A percentile compares a stretch with the other conserved stretches of the same genome.
phyloP scores from a whole-genome alignment of 768 basidiomycete species.

The Rhizopogon vesiculosus region DNA sequence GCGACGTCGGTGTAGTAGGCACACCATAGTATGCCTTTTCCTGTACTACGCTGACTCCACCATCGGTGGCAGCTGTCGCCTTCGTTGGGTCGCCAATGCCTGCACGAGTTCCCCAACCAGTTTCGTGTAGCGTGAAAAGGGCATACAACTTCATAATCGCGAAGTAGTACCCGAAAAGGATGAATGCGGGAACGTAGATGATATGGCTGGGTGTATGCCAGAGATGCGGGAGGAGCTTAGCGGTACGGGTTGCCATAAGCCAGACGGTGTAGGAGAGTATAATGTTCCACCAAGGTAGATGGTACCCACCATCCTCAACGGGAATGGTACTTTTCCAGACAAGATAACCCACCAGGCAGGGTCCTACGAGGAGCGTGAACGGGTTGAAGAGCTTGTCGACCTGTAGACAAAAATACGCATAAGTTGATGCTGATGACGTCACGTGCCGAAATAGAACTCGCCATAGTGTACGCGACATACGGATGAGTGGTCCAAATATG shows the following conservation, averaged over 20 bases:
- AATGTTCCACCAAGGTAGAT: conserved; percentile 83
- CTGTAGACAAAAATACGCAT: conserved; percentile 27
- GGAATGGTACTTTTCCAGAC: conserved; percentile 77
- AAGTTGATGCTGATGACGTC: not conserved
- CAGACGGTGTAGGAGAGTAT: conserved; percentile 63
- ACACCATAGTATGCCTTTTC: conserved; percentile 14
- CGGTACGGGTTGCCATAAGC: conserved; percentile 65
- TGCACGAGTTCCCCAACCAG: conserved; percentile 94
- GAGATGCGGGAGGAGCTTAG: conserved; percentile 78
- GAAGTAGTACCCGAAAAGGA: conserved; percentile 91
- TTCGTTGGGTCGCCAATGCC: conserved; percentile 83
- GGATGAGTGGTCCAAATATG: conserved; percentile 87
- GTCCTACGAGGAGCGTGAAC: conserved; percentile 81
- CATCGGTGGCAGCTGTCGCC: conserved; percentile 66
- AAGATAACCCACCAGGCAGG: conserved; percentile 69
- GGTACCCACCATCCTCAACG: conserved; percentile 64
- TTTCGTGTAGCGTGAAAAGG: conserved; percentile 87
- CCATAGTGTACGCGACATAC: conserved; percentile 76
- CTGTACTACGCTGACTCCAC: conserved; percentile 20
- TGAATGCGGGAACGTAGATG: conserved; percentile 82
- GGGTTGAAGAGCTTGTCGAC: conserved; percentile 86
- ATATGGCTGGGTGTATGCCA: conserved; percentile 74
- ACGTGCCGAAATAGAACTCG: conserved; percentile 20
- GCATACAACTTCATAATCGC: conserved; percentile 94
- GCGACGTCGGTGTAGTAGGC: not conserved